A percentile compares a stretch with the other conserved stretches of the same genome.
phyloP scores from a whole-genome alignment of 768 basidiomycete genomes.

The Trametes cingulata region DNA sequence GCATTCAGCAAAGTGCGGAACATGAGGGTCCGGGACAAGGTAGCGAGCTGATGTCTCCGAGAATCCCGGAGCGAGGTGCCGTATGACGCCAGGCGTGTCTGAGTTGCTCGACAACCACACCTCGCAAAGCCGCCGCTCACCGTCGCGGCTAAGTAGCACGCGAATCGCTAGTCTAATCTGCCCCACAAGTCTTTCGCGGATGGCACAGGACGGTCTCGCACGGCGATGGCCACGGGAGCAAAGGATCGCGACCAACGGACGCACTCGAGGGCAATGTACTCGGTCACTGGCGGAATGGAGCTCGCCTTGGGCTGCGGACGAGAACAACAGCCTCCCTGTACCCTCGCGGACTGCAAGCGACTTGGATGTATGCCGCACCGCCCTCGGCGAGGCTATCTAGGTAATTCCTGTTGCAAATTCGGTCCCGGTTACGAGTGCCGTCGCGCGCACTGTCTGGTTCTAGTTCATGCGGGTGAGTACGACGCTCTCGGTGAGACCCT shows the following conservation, averaged over 20 bases:
- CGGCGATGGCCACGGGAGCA: too few relatives aligned
- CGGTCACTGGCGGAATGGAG: background rate
- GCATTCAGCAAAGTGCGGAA: background rate
- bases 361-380: background rate
- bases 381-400: background rate
- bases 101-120: background rate
- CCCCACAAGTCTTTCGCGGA: background rate
- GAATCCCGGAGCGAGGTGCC: background rate
- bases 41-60: slow-evolving; percentile 1
- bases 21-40: background rate
- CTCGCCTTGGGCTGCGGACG: background rate
- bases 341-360: slow-evolving; percentile 3
- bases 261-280: background rate
- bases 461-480: too few relatives aligned
- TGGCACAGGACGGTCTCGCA: background rate
- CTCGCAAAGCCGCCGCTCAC: background rate
- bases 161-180: background rate
- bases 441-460: too few relatives aligned
- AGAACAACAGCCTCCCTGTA: background rate
- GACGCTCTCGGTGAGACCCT: too few relatives aligned
- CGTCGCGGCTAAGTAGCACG: background rate
- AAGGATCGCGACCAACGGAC: background rate
- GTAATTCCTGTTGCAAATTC: background rate
- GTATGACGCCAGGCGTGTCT: background rate
- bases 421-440: background rate